Evolutionary conservation across 345 rosid species (phyloP), one percentile per base, ranked within the genome.

Genomic region (Dovyalis caffra): DNA sequence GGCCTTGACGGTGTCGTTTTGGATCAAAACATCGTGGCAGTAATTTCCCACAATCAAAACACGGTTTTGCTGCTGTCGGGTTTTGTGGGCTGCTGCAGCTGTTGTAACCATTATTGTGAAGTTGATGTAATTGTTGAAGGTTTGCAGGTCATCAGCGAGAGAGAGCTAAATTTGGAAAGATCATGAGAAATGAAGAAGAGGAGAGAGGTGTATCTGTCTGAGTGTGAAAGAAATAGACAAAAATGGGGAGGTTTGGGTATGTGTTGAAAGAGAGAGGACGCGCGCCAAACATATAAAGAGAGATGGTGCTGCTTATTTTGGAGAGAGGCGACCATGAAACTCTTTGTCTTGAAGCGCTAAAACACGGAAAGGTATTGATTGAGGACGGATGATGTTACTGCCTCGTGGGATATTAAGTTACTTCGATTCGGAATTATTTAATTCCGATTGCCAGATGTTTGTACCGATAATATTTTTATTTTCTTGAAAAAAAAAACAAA

Each of bases 1-100:
- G 31, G 90, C 97, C 11, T 88, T 69, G 51, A 88, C 79, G 73
- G 79, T 10, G 79, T 80, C 82, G 78, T 86, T 78, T 69, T 85
- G 91, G 78, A 90, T 86, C 28, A 96, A 81, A 65, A 93, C 89
- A 76, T 93, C 99, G 84, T 95, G 99, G 88, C 97, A 93, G 74
- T 89, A 90, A 45, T 93, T 95, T 2, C 99, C 99, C 26, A 86
- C 98, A 70, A 96, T 84, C 72, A 96, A 86, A 47, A 90, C 92
- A 5, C 90, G 83, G 60, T 64, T 37, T 35, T 65, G 74, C 23
- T 26, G 74, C 31, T 49, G 32, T 8, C 29, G 73, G 64, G 45
- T 9, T 10, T 28, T 28, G 35, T 32, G 67, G 51, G 60, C 9
- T 16, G 66, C 31, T 20, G n/a, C 35, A 5, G 65, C 15, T 21